Evolutionary conservation across 164 flowering plant genomes (phyloP), one percentile per base, ranked within the genome.

Genomic region (Houttuynia cordata): DNA sequence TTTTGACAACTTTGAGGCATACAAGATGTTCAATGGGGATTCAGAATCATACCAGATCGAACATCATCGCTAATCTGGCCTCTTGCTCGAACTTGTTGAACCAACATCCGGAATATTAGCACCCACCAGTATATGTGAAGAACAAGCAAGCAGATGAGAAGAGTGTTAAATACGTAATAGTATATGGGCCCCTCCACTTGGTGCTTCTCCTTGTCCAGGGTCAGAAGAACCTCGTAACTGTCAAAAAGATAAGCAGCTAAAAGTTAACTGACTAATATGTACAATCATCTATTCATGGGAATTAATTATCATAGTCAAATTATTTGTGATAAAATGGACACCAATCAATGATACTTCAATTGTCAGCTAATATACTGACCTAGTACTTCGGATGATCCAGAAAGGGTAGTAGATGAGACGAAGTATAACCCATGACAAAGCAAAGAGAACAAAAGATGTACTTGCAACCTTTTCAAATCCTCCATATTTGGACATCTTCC

Each of bases 81-180:
- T 70, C 91, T 80, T 17, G 84, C 85, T 73, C 80, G 80, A 68
- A 93, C 72, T 86, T 93, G 99, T 60, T 81, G 81, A 22, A 83
- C 88, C 53, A 93, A 87, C 97, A 93, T 93, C 71, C 96, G 80
- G 50, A 61, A 80, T 58, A 93, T 93, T 71, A 93, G 64, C 60
- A 83, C 77, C 91, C 89, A 88, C 99, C 99, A 91, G 63, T 86
- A 93, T 65, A 93, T 77, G 55, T 90, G 86, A 67, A 93, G 83
- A 71, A 88, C 86, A 60, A 93, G 88, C 79, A 91, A 76, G 79
- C 85, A 85, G 67, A 62, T 78, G 20, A 90, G 87, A 51, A 93
- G 93, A 40, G 83, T 68, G 62, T 93, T 93, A 80, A 93, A 88
- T 61, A 80, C 45, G 62, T 88, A 93, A 69, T 90, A 93, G 64